These are phyloP conservation scores for Crepidotus variabilis DNA, from an alignment of 768 basidiomycete species.

Conservation along the genomic window DNA sequence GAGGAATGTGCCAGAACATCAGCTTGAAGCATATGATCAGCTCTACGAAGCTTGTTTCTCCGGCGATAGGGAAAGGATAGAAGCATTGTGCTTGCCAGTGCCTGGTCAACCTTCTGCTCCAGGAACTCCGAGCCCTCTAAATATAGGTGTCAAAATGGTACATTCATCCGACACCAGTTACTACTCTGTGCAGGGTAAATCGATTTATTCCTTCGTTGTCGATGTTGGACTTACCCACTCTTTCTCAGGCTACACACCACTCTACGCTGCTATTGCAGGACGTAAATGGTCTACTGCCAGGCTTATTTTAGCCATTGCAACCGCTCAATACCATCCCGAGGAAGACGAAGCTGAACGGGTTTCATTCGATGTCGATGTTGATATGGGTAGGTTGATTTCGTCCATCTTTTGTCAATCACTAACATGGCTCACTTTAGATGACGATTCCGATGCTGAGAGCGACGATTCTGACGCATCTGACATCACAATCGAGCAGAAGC, in stretches of 20 bases:
- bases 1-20: conserved; percentile 27
- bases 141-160: conserved; percentile 36
- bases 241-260: conserved; percentile 41
- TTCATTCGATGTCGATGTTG: conserved; percentile 29
- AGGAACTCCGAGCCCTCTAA: conserved; percentile 28
- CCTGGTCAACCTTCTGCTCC: conserved; percentile 16
- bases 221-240: background rate
- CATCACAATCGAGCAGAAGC: conserved; percentile 31
- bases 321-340: conserved; percentile 46
- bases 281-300: conserved; percentile 55
- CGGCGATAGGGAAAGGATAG: conserved; percentile 48
- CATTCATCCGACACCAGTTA: conserved; percentile 11
- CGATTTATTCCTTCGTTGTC: background rate
- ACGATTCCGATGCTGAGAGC: conserved; percentile 37
- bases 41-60: conserved; percentile 53
- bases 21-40: conserved; percentile 42
- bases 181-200: conserved; percentile 20
- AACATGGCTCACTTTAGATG: conserved; percentile 18
- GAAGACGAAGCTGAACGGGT: conserved; percentile 30
- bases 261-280: conserved; percentile 44
- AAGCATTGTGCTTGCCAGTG: conserved; percentile 49
- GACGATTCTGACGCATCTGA: conserved; percentile 39
- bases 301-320: conserved; percentile 54
- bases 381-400: conserved; percentile 25
- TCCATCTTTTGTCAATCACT: background rate